Evolutionary conservation across 495 filamentous ascomycete species (phyloP).

Genomic region (Tricharina praecox): DNA sequence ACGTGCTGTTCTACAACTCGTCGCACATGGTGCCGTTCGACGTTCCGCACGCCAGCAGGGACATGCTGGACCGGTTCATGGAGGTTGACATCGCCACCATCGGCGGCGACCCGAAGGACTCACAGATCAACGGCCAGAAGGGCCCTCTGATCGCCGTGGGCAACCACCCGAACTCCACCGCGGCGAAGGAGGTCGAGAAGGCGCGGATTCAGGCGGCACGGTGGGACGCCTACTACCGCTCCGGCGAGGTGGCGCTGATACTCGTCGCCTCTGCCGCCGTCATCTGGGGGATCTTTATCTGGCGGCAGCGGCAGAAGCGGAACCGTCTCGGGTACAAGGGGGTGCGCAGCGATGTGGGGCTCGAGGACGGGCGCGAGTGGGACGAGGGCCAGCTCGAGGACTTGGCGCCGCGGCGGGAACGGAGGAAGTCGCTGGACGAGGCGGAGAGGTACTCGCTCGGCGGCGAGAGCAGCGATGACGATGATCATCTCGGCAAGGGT

Average conservation of each 20-base stretch:
- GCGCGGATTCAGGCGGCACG: slow-evolving; percentile 64
- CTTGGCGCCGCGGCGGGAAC: background rate
- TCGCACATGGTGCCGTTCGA: slow-evolving; percentile 98
- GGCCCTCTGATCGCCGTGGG: slow-evolving; percentile 72
- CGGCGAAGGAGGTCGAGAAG: slow-evolving; percentile 53
- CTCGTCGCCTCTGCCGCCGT: slow-evolving; percentile 64
- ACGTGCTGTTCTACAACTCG: slow-evolving; percentile 86
- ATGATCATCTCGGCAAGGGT: slow-evolving; percentile 26
- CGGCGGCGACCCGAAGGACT: slow-evolving; percentile 69
- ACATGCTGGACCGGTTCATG: slow-evolving; percentile 97
- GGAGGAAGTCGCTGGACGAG: slow-evolving; percentile 14
- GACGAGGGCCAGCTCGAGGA: slow-evolving; percentile 70
- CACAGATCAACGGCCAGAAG: slow-evolving; percentile 65
- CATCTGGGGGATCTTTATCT: slow-evolving; percentile 74
- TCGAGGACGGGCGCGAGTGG: slow-evolving; percentile 56
- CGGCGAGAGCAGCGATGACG: slow-evolving; percentile 38
- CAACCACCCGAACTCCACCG: slow-evolving; percentile 55
- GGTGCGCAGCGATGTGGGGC: slow-evolving; percentile 23
- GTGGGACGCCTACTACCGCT: slow-evolving; percentile 82
- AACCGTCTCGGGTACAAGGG: slow-evolving; percentile 31
- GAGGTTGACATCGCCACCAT: slow-evolving; percentile 83
- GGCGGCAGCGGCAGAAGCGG: slow-evolving; percentile 49
- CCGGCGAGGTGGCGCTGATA: slow-evolving; percentile 74
- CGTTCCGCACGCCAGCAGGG: slow-evolving; percentile 65
- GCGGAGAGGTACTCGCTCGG: slow-evolving; percentile 42